These are phyloP conservation scores for Chlorella sp. DNA, from an alignment of 139 green algal genomes.

Conservation along the genomic window DNA sequence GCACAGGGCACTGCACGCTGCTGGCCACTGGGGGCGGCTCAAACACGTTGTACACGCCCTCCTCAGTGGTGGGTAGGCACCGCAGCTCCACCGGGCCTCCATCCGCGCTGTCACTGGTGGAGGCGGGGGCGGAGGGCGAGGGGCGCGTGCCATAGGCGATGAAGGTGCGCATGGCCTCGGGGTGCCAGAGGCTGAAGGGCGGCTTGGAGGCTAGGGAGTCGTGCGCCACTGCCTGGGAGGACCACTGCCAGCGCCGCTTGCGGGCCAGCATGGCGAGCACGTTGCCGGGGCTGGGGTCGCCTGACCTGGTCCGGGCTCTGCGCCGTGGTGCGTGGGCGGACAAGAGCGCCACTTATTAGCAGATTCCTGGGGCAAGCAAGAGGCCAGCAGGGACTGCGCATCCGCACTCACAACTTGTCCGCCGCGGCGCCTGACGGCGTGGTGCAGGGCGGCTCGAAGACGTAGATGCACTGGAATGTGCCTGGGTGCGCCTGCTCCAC, in stretches of 20 bases:
- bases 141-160: slow-evolving; percentile 3
- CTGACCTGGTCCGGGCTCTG: too few species aligned
- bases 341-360: too few species aligned
- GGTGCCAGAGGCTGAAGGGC: slow-evolving; percentile 18
- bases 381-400: too few species aligned
- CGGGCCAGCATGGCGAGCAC: background rate
- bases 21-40: background rate
- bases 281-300: background rate
- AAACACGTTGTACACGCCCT: slow-evolving; percentile 13
- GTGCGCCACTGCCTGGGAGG: slow-evolving; percentile 5
- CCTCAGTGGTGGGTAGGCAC: slow-evolving; percentile 14
- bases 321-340: too few species aligned
- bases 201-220: slow-evolving; percentile 8
- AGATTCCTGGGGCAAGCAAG: too few species aligned
- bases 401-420: too few species aligned
- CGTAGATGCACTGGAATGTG: slow-evolving; percentile 17
- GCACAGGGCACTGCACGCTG: slow-evolving; percentile 1
- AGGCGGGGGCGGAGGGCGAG: too few species aligned
- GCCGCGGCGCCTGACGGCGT: background rate
- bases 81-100: slow-evolving; percentile 6
- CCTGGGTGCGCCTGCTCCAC: slow-evolving; percentile 16
- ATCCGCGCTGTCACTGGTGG: too few species aligned
- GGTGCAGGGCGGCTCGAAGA: slow-evolving; percentile 9
- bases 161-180: slow-evolving; percentile 13
- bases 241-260: slow-evolving; percentile 2